These are phyloP conservation scores for Phytophthora brassicae DNA, from an alignment of 352 stramenopile genomes.

Conservation along the genomic window DNA sequence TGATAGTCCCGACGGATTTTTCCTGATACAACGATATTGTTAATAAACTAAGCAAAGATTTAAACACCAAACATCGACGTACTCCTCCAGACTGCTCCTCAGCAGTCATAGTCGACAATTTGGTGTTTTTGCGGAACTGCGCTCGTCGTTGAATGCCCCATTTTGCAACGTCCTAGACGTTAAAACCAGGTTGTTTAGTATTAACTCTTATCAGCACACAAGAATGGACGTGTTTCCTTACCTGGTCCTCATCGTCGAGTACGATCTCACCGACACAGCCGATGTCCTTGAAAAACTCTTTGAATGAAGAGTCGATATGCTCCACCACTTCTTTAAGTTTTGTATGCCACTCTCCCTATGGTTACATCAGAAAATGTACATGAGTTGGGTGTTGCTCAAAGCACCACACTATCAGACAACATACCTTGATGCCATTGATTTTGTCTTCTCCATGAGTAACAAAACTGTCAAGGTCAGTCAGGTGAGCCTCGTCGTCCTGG, in stretches of 20 bases:
- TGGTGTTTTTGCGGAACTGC: slow-evolving; percentile 86
- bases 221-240: slow-evolving; percentile 19
- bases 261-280: slow-evolving; percentile 85
- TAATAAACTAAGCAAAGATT: not conserved
- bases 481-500: slow-evolving; percentile 50
- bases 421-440: slow-evolving; percentile 77
- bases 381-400: not conserved
- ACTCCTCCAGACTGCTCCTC: slow-evolving; percentile 88
- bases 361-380: not conserved
- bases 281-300: slow-evolving; percentile 85
- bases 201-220: not conserved
- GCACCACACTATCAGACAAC: slow-evolving; percentile 1
- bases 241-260: slow-evolving; percentile 71
- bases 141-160: slow-evolving; percentile 86
- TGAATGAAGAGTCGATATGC: slow-evolving; percentile 82
- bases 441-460: slow-evolving; percentile 63
- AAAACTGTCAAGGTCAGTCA: slow-evolving; percentile 63
- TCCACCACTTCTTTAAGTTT: slow-evolving; percentile 71
- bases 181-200: not conserved
- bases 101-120: slow-evolving; percentile 82
- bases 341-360: slow-evolving; percentile 65
- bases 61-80: slow-evolving; percentile 24
- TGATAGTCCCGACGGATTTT: slow-evolving; percentile 91
- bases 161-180: slow-evolving; percentile 76
- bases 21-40: slow-evolving; percentile 45